A percentile compares a stretch with the other conserved stretches of the same genome.
These are phyloP conservation scores for Linnemannia exigua DNA, from an alignment of 192 early-diverging fungal genomes.

Conservation along the genomic window DNA sequence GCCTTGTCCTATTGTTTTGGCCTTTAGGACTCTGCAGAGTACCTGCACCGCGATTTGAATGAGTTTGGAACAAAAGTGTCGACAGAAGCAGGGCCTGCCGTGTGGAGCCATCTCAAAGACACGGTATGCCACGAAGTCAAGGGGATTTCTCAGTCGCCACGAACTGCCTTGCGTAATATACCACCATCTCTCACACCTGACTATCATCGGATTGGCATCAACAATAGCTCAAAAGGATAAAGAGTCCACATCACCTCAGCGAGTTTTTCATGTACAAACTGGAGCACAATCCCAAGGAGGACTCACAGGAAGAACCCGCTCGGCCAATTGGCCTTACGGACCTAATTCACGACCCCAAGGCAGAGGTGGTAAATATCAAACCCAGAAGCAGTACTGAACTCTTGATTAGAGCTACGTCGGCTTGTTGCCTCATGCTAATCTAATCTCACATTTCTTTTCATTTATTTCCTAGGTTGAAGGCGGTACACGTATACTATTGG, in stretches of 20 bases:
- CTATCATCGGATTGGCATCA: neutral
- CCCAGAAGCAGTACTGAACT: neutral
- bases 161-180: neutral
- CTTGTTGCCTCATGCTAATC: neutral
- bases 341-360: neutral
- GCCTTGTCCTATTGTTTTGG: neutral
- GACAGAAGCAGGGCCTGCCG: neutral
- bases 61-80: slow-evolving; percentile 13
- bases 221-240: slow-evolving; percentile 37
- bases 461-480: neutral
- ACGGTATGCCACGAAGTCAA: slow-evolving; percentile 3
- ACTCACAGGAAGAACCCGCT: neutral
- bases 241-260: slow-evolving; percentile 27
- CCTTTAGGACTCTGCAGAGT: slow-evolving; percentile 39
- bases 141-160: neutral
- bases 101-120: slow-evolving; percentile 12
- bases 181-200: neutral
- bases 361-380: neutral
- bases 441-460: neutral
- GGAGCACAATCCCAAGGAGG: slow-evolving; percentile 9
- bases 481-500: neutral
- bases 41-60: slow-evolving; percentile 23
- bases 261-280: slow-evolving; percentile 36
- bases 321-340: slow-evolving; percentile 26
- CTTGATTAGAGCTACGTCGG: neutral